Conservation (phyloP, 148 eudicot genomes). For the Fallopia convolvulus region DNA sequence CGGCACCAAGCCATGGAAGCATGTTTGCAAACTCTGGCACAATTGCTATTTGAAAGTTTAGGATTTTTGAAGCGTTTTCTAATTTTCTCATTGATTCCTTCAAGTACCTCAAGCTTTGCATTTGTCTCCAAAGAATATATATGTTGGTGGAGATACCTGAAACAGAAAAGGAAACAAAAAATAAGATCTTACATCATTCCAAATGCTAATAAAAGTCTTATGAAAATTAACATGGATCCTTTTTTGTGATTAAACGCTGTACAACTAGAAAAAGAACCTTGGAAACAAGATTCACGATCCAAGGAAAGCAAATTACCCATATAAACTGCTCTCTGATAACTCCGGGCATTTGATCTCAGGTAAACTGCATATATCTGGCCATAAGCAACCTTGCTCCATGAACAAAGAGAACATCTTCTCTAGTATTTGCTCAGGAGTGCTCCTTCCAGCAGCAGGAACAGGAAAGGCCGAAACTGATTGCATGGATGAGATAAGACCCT, state of each 20-base stretch:
- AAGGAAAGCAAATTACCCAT: conserved; percentile 48
- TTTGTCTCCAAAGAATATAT: conserved; percentile 69
- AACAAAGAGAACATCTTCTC: conserved; percentile 86
- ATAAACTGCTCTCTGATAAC: conserved; percentile 65
- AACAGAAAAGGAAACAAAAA: neutral
- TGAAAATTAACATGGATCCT: neutral
- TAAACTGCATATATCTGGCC: conserved; percentile 84
- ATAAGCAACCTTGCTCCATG: conserved; percentile 81
- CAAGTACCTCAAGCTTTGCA: conserved; percentile 68
- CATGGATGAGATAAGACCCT: conserved; percentile 58
- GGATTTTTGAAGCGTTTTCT: conserved; percentile 88
- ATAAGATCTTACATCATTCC: neutral
- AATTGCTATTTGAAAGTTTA: conserved; percentile 68
- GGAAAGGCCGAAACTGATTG: conserved; percentile 25
- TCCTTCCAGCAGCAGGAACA: conserved; percentile 24
- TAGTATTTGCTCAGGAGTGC: conserved; percentile 50
- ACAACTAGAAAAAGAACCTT: neutral
- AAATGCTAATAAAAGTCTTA: neutral
- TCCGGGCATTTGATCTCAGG: conserved; percentile 72
- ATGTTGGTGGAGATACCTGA: conserved; percentile 78
- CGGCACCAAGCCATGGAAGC: conserved; percentile 88
- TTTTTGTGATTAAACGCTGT: neutral
- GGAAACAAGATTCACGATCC: neutral
- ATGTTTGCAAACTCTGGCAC: conserved; percentile 68
- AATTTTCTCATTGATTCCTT: conserved; percentile 87